Percentiles rank a stretch among this genome's conserved stretches.
Conservation (phyloP, 805 yeast species). For the Candida insectalens region DNA sequence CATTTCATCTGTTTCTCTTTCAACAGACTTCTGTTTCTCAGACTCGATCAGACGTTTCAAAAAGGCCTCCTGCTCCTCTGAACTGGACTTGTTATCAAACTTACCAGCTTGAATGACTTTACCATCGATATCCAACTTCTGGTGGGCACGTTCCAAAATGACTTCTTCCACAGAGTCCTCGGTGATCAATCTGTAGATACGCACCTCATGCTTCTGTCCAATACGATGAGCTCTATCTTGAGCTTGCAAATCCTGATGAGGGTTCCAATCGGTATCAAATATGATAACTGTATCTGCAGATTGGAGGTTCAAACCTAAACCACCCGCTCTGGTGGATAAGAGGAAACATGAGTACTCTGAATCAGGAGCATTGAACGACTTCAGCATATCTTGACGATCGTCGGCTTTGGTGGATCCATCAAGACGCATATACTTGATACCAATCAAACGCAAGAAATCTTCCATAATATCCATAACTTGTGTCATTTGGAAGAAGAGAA, state of each 20-base stretch:
- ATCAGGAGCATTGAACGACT: slow-evolving; percentile 62
- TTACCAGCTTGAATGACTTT: slow-evolving; percentile 90
- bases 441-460: slow-evolving; percentile 60
- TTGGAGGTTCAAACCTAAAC: slow-evolving; percentile 76
- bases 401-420: slow-evolving; percentile 83
- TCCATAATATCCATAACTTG: slow-evolving; percentile 88
- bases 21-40: slow-evolving; percentile 39
- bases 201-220: slow-evolving; percentile 81
- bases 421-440: slow-evolving; percentile 62
- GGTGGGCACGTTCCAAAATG: slow-evolving; percentile 73
- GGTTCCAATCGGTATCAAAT: slow-evolving; percentile 87
- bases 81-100: slow-evolving; percentile 76
- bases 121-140: slow-evolving; percentile 78
- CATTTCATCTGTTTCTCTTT: slow-evolving; percentile 41
- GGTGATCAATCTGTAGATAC: slow-evolving; percentile 71
- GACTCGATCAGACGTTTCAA: slow-evolving; percentile 64
- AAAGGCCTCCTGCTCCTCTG: slow-evolving; percentile 80
- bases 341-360: slow-evolving; percentile 74
- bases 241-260: slow-evolving; percentile 86
- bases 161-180: slow-evolving; percentile 80
- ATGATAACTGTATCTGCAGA: slow-evolving; percentile 83
- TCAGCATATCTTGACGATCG: slow-evolving; percentile 68
- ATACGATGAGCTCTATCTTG: slow-evolving; percentile 88
- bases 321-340: slow-evolving; percentile 83
- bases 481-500: slow-evolving; percentile 83